A percentile compares a stretch with the other conserved stretches of the same genome.
Conservation (phyloP, 306 rosid genomes). For the Sechiopsis laciniata region DNA sequence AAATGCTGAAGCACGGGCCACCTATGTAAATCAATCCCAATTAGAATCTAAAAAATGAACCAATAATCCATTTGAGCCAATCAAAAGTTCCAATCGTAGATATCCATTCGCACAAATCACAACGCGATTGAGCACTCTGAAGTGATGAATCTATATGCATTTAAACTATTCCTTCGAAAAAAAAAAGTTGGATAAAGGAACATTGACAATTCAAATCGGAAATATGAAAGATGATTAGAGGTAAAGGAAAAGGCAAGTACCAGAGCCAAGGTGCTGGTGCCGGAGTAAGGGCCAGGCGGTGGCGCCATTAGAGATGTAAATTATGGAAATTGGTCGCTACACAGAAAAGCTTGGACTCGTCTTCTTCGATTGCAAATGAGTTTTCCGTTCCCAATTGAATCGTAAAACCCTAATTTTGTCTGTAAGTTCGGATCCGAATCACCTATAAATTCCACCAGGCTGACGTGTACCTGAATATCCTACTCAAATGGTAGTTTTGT, state of each 20-base stretch:
- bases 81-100: not conserved
- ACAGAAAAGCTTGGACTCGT: conserved; percentile 17
- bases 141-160: not conserved
- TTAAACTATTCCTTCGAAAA: conserved; percentile 25
- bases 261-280: conserved; percentile 43
- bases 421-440: not conserved
- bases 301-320: conserved; percentile 29
- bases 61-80: not conserved
- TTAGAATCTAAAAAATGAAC: not conserved
- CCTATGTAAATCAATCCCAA: conserved; percentile 24
- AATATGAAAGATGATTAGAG: not conserved
- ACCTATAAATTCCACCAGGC: not conserved
- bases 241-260: conserved; percentile 16
- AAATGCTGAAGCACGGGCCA: conserved; percentile 48
- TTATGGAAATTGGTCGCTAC: not conserved
- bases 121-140: not conserved
- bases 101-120: not conserved
- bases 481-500: not conserved
- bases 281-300: conserved; percentile 44
- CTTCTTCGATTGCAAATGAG: not conserved
- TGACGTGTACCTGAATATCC: not conserved
- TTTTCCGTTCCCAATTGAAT: not conserved
- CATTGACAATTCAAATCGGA: not conserved
- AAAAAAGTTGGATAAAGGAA: not conserved
- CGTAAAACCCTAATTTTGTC: conserved; percentile 20